Evolutionary conservation across 768 basidiomycete species (phyloP).

Genomic region (Pisolithus orientalis): DNA sequence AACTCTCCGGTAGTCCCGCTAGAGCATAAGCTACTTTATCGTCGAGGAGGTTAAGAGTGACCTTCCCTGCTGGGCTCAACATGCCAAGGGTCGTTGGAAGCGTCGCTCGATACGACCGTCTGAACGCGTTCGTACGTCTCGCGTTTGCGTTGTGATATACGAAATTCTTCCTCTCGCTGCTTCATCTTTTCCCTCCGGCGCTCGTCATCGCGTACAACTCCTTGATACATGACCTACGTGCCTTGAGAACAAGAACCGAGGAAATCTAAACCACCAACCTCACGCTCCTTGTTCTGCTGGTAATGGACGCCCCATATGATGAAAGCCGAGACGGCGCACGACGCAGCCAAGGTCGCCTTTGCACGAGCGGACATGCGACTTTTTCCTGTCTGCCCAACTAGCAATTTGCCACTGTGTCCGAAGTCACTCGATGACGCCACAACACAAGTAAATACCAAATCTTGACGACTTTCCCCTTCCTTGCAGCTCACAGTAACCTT

Average conservation of each 20-base stretch:
- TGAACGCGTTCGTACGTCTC: constrained; percentile 59
- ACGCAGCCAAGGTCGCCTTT: constrained; percentile 65
- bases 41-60: too few species aligned
- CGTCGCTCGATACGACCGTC: constrained; percentile 17
- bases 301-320: constrained; percentile 90
- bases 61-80: not conserved
- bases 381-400: not conserved
- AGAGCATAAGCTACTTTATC: too few species aligned
- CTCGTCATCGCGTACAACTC: constrained; percentile 85
- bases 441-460: constrained; percentile 37
- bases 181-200: constrained; percentile 66
- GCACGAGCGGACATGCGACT: constrained; percentile 57
- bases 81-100: constrained; percentile 2
- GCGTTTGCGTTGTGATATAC: constrained; percentile 56
- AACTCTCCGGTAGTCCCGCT: too few species aligned
- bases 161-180: constrained; percentile 56
- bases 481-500: constrained; percentile 9
- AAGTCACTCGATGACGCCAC: constrained; percentile 6
- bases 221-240: constrained; percentile 80
- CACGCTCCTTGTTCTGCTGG: constrained; percentile 76
- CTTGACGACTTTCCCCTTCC: not conserved
- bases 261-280: constrained; percentile 38
- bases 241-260: constrained; percentile 4
- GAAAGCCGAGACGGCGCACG: constrained; percentile 55
- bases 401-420: constrained; percentile 12